Evolutionary conservation across 169 alveolate genomes (phyloP), one percentile per base, ranked within the genome.

Genomic region (Plasmodium falciparum): DNA sequence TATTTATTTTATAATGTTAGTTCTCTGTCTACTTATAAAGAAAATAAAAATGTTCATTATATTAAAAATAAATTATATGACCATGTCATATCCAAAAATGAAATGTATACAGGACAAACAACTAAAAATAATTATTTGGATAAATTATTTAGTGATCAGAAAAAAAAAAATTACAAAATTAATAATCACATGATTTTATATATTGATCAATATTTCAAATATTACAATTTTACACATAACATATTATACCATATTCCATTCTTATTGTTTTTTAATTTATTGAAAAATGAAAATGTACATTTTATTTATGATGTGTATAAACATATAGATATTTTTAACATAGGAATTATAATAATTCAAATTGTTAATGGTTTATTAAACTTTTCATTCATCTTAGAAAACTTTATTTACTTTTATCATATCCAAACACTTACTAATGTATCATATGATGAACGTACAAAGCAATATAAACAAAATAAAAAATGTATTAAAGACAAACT

Each of bases 271-370:
- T 39, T 54, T 20, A 62, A 67, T 29, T 45, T 80, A 20, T 11
- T 47, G n/a, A n/a, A 54, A 2, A 71, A 49, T 9, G 50, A 80
- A 69, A 80, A 52, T 24, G 26, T 15, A 5, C 9, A 45, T 1
- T 11, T 61, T 13, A 54, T 5, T 11, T 62, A 56, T 54, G 73
- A 67, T 17, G 12, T 80, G 11, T 67, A 39, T 47, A 67, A 66
- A 20, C 90, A 80, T 29, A 71, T 80, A 7, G 90, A 80, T 47
- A n/a, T 80, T n/a, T 80, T 80, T 47, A 80, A 24, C 54, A 66
- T 67, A 4, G 90, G 90, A n/a, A 67, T 80, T 3, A 59, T 80
- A 3, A 80, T 80, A 56, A 33, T 67, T 5, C 73, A 80, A 33
- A 20, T 80, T 1, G 29, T 80, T 4, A 80, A 80, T 20, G 90